Evolutionary conservation across 768 basidiomycete species (phyloP), one percentile per base, ranked within the genome.

Genomic region (Boletellus ananiceps): DNA sequence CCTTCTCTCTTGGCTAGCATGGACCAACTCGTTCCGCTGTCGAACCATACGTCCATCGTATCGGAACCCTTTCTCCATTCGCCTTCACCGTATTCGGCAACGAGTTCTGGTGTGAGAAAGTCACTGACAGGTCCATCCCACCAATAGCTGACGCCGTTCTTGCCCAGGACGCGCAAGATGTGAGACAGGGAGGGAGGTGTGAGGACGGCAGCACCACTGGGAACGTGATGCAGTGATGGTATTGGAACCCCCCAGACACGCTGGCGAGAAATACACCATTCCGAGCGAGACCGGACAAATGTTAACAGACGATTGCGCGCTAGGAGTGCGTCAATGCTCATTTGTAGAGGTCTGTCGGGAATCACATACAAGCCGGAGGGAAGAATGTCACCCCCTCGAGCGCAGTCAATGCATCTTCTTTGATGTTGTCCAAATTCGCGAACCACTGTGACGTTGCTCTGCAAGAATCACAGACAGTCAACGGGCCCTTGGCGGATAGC

Each of bases 11-110:
- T 18, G 40, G 70, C 70, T 15, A 95, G 70, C 74, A 90, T 78
- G 2, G 90, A 84, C 95, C 95, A 99, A 4, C 93, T 89, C 2
- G 88, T 84, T 4, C 95, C 95, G 58, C 91, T 94, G 69, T 99
- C 95, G 57, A 97, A 98, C 95, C 95, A 99, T 14, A 99, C 95
- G 65, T 99, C 95, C 84, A 98, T 93, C 2, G 95, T 99, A 64
- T 99, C 95, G 2, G 80, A 84, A 8, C 93, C 87, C 64, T 92
- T 93, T 40, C 72, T 68, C 82, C 86, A 93, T 1, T 67, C 68
- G 1, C 72, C 73, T 34, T 57, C 57, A 15, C 65, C 64, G 8
- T 76, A 78, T n/a, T 74, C 69, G 43, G 73, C 71, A 5, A 68
- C 63, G 16, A 88, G 74, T 41, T 76, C 71, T 0, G 81, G 78